Conservation (phyloP, 345 rosid species). For the Salix dunnii region DNA sequence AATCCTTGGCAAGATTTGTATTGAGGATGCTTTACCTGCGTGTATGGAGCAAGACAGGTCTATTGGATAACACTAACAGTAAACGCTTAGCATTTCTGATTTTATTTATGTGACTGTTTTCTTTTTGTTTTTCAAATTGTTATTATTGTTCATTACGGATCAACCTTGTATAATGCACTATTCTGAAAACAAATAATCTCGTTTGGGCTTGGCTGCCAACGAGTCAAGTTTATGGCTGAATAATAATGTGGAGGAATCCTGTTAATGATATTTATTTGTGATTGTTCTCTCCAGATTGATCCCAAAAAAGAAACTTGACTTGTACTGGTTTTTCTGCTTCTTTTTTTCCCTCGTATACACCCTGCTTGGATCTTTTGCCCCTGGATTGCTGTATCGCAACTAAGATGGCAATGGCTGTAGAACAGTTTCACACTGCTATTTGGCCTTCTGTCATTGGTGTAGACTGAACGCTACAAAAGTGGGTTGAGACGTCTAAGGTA, state of each 20-base stretch:
- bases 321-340: background rate
- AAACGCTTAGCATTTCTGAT: background rate
- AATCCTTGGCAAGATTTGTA: background rate
- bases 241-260: background rate
- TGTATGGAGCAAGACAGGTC: background rate
- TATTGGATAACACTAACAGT: background rate
- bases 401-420: background rate
- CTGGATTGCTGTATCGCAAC: background rate
- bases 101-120: background rate
- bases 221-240: background rate
- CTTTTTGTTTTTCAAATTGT: background rate
- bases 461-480: background rate
- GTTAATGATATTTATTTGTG: background rate
- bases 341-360: background rate
- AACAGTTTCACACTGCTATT: constrained; percentile 9
- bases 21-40: background rate
- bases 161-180: background rate
- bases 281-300: background rate
- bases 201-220: background rate
- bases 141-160: background rate
- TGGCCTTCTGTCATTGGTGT: background rate
- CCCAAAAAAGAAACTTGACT: background rate
- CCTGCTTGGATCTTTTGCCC: background rate
- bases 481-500: background rate
- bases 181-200: background rate